Conservation (phyloP, 805 yeast species). For the Cyberlindnera mycetangii region DNA sequence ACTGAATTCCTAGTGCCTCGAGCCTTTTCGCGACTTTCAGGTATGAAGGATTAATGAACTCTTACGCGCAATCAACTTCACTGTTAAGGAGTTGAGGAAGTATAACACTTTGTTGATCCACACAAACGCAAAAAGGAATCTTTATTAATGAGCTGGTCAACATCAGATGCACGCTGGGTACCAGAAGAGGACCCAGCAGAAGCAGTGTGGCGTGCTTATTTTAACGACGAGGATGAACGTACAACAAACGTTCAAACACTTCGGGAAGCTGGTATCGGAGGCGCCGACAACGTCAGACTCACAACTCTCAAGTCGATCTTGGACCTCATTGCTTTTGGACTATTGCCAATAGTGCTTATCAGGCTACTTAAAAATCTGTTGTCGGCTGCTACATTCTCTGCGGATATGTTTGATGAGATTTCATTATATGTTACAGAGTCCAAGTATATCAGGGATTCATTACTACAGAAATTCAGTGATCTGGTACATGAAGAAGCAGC, state of each 20-base stretch:
- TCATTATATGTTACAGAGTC: conserved; percentile 4
- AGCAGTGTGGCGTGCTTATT: conserved; percentile 1
- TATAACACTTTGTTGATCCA: too few relatives aligned
- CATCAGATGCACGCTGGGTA: not conserved
- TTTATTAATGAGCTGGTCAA: not conserved
- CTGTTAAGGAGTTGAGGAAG: too few relatives aligned
- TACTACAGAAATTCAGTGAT: conserved; percentile 15
- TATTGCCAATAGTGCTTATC: conserved; percentile 13
- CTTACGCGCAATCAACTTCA: too few relatives aligned
- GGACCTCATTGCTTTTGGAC: conserved; percentile 11
- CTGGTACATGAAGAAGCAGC: conserved; percentile 8
- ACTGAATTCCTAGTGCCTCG: too few relatives aligned
- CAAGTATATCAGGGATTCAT: conserved; percentile 2
- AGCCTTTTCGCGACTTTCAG: too few relatives aligned
- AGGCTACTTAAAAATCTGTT: conserved; percentile 10
- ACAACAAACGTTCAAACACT: not conserved
- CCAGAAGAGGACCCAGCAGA: not conserved
- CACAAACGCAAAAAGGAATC: too few relatives aligned
- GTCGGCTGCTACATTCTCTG: conserved; percentile 18
- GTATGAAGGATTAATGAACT: too few relatives aligned
- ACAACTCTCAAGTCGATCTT: conserved; percentile 4
- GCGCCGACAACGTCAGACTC: not conserved
- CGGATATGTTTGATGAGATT: conserved; percentile 19
- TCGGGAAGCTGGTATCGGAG: not conserved
- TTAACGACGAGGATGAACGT: not conserved